A percentile compares a stretch with the other conserved stretches of the same genome.
phyloP scores from a whole-genome alignment of 495 filamentous ascomycete genomes.

The Tricharina praecox region DNA sequence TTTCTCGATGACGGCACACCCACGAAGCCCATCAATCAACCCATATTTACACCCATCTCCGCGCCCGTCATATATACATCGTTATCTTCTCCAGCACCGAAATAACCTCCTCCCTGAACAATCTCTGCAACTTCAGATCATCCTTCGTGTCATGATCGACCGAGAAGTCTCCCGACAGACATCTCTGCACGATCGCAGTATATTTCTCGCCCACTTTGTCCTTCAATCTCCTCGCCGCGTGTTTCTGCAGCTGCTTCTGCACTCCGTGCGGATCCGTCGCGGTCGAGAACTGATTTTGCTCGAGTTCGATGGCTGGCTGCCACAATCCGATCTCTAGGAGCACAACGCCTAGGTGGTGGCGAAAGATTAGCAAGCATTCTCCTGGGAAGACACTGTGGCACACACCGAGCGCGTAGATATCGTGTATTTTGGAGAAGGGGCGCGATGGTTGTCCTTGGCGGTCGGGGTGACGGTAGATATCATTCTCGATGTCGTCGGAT shows the following conservation, averaged over 20 bases:
- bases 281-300: conserved; percentile 21
- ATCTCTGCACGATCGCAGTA: conserved; percentile 23
- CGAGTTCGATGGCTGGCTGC: conserved; percentile 22
- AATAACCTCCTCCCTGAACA: conserved; percentile 26
- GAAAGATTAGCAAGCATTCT: neutral
- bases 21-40: no score
- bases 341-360: neutral
- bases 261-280: conserved; percentile 24
- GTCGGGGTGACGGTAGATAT: conserved; percentile 27
- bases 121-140: conserved; percentile 27
- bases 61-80: conserved; percentile 1
- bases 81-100: conserved; percentile 22
- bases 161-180: conserved; percentile 24
- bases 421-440: conserved; percentile 25
- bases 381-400: neutral
- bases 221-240: conserved; percentile 21
- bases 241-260: conserved; percentile 22
- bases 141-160: conserved; percentile 26
- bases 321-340: conserved; percentile 11
- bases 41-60: no score
- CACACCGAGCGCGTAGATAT: conserved; percentile 23
- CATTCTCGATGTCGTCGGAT: conserved; percentile 15
- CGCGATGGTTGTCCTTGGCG: conserved; percentile 21
- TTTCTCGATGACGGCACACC: no score
- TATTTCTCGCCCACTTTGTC: conserved; percentile 26